Evolutionary conservation across 345 rosid genomes (phyloP), one percentile per base, ranked within the genome.

Genomic region (Populus simonii): DNA sequence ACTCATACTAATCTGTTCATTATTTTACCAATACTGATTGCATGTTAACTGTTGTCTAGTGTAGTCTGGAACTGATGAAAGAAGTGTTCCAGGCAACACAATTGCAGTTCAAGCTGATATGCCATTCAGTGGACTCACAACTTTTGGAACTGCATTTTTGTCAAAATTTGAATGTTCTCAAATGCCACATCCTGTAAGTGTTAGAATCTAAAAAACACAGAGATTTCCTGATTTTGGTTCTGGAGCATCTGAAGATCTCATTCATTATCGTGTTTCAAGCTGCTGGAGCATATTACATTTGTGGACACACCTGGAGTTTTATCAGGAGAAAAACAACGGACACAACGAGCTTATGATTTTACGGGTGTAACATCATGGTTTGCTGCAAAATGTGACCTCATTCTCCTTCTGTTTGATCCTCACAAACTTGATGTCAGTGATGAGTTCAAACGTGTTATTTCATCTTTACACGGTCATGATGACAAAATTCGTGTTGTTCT

Each of bases 241-340:
- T 76, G 7, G n/a, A 59, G 74, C 71, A 74, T 79, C 71, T 78
- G 67, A 76, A 39, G 16, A 9, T 55, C 71, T 71, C 38, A 38
- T 81, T 18, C 72, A 16, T 66, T 61, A 31, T 47, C 61, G 47
- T 79, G 59, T 53, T 22, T 73, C 86, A 85, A 96, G 99, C 92
- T 93, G 78, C 88, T 92, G 83, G 98, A 91, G 85, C 99, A 92
- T 70, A 85, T 93, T 75, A 91, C 96, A 33, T 89, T 96, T 84
- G 96, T 96, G 33, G 99, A 92, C 83, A 92, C 95, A 61, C 99
- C 99, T 29, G 99, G 98, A 85, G 99, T 93, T 82, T 86, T 96
- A 76, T 90, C 97, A 5, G 97, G 97, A 47, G 98, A 96, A 84
- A 96, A 96, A 87, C 98, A 92, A 80, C 88, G 94, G 65, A 92